Conservation (phyloP, 139 green algal genomes). For the Auxenochlorella pyrenoidosa region DNA sequence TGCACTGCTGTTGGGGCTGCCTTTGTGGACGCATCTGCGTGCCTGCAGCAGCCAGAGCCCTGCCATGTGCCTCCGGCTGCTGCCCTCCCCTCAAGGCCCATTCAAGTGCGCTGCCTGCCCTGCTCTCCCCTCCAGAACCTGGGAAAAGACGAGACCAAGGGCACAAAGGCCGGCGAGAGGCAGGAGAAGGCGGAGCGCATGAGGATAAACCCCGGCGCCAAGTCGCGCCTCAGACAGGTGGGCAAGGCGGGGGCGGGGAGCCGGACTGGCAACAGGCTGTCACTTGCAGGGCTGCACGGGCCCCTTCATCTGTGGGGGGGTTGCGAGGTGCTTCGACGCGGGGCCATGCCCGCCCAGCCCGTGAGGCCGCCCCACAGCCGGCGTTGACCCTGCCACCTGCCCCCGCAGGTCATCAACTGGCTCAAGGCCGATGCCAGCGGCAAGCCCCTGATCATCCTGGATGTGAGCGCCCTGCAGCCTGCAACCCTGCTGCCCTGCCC, state of each 20-base stretch:
- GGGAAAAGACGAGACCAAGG: not conserved
- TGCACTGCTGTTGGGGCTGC: not conserved
- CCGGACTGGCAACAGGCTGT: too few species aligned
- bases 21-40: not conserved
- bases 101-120: not conserved
- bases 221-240: not conserved
- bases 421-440: conserved; percentile 32
- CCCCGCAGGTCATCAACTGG: conserved; percentile 70
- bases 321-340: too few species aligned
- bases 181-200: not conserved
- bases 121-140: not conserved
- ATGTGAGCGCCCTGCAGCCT: conserved; percentile 38
- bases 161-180: not conserved
- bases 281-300: too few species aligned
- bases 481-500: not conserved
- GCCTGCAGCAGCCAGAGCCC: not conserved
- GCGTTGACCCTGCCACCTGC: too few species aligned
- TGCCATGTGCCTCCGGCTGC: not conserved
- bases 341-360: too few species aligned
- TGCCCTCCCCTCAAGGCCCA: not conserved
- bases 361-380: too few species aligned
- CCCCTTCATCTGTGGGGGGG: too few species aligned
- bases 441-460: conserved; percentile 61
- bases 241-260: too few species aligned
- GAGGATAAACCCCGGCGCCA: not conserved